Conservation (phyloP, 257 asterid genomes). For the Galeopsis tetrahit region DNA sequence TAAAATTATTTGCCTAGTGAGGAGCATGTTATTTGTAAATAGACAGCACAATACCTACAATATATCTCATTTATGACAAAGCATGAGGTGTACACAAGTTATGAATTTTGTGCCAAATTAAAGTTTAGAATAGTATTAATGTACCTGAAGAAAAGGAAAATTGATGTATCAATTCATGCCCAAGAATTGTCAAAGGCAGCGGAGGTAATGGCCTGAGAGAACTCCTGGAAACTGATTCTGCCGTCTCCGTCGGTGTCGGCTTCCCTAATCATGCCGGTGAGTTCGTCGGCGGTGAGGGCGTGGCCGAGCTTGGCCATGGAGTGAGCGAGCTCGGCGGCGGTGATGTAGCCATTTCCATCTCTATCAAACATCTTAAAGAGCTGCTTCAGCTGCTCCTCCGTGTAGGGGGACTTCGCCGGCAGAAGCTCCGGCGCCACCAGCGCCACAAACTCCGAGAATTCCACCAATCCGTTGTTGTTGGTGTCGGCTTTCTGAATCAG, state of each 20-base stretch:
- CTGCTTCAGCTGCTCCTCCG: conserved; percentile 86
- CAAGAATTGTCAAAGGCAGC: conserved; percentile 94
- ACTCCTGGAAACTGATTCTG: conserved; percentile 79
- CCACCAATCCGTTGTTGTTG: conserved; percentile 82
- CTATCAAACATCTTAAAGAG: conserved; percentile 79
- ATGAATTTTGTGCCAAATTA: too few relatives aligned
- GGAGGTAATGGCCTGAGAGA: conserved; percentile 82
- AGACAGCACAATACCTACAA: too few relatives aligned
- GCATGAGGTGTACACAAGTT: too few relatives aligned
- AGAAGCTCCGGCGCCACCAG: conserved; percentile 94
- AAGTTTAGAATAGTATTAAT: too few relatives aligned
- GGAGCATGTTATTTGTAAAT: too few relatives aligned
- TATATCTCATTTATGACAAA: too few relatives aligned
- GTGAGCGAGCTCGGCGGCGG: conserved; percentile 94
- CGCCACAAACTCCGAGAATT: conserved; percentile 88
- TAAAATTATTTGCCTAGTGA: too few relatives aligned
- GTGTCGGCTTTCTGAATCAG: conserved; percentile 78
- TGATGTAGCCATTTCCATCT: conserved; percentile 85
- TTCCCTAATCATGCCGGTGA: conserved; percentile 89
- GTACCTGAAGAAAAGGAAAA: conserved; percentile 22
- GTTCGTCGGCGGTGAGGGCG: conserved; percentile 86
- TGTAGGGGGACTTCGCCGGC: conserved; percentile 82
- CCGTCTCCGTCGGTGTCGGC: conserved; percentile 95
- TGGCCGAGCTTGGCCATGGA: conserved; percentile 95
- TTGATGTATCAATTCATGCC: conserved; percentile 41